Evolutionary conservation across 78 protist genomes (phyloP).

Genomic region (Monosiga brevicollis): DNA sequence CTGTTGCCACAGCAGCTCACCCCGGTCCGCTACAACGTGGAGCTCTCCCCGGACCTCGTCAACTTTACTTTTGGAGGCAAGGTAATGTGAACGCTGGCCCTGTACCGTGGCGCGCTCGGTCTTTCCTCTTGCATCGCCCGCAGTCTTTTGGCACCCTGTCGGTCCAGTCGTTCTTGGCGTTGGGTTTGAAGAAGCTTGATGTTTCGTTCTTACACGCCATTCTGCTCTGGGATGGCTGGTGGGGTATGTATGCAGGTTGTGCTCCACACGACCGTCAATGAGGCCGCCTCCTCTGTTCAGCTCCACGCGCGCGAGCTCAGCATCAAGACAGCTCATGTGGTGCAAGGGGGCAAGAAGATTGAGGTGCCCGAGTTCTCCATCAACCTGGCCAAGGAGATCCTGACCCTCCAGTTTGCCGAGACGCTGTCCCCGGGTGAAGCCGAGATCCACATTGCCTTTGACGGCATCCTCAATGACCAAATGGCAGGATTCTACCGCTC

Average conservation of each 20-base stretch:
- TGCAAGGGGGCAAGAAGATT: not conserved
- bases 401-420: not conserved
- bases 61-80: not conserved
- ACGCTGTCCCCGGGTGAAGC: not conserved
- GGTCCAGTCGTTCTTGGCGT: too few relatives aligned
- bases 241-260: not conserved
- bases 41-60: not conserved
- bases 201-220: too few relatives aligned
- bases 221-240: too few relatives aligned
- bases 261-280: not conserved
- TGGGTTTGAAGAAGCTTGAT: too few relatives aligned
- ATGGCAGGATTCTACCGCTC: not conserved
- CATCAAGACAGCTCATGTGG: not conserved
- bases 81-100: too few relatives aligned
- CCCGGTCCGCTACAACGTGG: not conserved
- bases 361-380: not conserved
- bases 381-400: not conserved
- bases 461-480: not conserved
- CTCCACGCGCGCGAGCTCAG: not conserved
- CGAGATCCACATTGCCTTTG: not conserved
- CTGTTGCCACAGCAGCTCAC: not conserved
- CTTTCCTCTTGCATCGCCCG: too few relatives aligned
- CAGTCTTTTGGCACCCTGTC: too few relatives aligned
- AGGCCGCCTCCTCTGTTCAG: not conserved
- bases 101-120: too few relatives aligned